Conservation (phyloP, 2,329 filamentous ascomycete species). For the Cryphonectria naterciae region DNA sequence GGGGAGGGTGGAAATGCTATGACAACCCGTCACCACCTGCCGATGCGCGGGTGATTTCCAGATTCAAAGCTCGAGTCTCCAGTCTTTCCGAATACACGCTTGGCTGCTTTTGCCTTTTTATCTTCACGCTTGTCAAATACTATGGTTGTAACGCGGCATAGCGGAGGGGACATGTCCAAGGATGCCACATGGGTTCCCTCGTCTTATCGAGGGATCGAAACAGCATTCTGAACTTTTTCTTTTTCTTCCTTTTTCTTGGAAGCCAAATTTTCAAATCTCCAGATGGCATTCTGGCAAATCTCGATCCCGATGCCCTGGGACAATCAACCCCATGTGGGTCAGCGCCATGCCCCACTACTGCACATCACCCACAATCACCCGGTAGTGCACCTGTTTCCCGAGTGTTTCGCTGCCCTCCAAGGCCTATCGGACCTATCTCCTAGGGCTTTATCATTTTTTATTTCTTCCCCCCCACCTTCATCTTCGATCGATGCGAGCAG, state of each 20-base stretch:
- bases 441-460: neutral
- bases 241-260: neutral
- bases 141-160: neutral
- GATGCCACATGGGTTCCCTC: neutral
- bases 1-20: neutral
- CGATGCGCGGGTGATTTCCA: neutral
- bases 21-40: neutral
- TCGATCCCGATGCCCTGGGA: neutral
- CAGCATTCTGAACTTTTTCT: neutral
- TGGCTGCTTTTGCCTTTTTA: neutral
- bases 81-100: neutral
- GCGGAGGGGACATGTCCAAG: neutral
- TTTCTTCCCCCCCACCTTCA: neutral
- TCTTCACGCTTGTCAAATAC: neutral
- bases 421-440: too few relatives aligned
- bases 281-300: conserved; percentile 11
- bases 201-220: neutral
- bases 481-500: neutral
- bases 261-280: neutral
- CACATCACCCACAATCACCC: neutral
- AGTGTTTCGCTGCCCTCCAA: neutral
- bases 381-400: neutral
- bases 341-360: neutral
- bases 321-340: neutral
- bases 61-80: conserved; percentile 1